phyloP scores from a whole-genome alignment of 2,329 filamentous ascomycete genomes.

The Chrysoporthe austroafricana region DNA sequence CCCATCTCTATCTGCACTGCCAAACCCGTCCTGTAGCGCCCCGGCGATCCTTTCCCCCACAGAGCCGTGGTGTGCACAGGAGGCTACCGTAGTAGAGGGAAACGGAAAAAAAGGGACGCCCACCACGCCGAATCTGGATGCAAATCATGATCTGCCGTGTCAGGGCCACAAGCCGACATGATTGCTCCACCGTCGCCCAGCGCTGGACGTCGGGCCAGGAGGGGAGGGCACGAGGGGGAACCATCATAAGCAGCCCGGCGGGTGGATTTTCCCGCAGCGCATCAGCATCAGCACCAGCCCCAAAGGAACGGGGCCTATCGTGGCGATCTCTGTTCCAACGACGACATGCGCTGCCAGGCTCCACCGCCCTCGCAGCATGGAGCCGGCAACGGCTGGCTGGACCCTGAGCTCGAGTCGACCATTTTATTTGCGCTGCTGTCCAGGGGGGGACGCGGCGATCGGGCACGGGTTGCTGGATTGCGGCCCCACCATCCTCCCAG shows the following conservation, averaged over 20 bases:
- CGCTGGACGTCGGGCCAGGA: not conserved
- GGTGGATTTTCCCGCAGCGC: not conserved
- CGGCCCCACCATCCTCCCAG: not conserved
- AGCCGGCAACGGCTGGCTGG: not conserved
- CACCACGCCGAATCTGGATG: not conserved
- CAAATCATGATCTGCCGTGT: constrained; percentile 17
- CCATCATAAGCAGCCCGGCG: not conserved
- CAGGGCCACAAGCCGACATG: constrained; percentile 8
- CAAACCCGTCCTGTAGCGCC: too few relatives aligned
- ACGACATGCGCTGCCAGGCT: not conserved
- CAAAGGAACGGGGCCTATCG: not conserved
- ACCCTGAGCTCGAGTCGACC: not conserved
- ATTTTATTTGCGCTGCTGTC: not conserved
- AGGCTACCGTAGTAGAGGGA: not conserved
- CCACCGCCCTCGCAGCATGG: not conserved
- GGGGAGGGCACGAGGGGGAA: not conserved
- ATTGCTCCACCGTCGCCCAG: not conserved
- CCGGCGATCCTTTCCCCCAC: not conserved
- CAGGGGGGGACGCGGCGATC: not conserved
- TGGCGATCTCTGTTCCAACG: constrained; percentile 5
- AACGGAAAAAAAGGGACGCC: not conserved
- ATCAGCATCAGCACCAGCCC: constrained; percentile 15
- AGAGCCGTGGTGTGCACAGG: not conserved
- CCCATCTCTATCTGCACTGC: not conserved
- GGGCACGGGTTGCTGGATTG: not conserved